A percentile compares a stretch with the other conserved stretches of the same genome.
Conservation (phyloP, 805 yeast genomes). For the Debaryomyces hansenii region DNA sequence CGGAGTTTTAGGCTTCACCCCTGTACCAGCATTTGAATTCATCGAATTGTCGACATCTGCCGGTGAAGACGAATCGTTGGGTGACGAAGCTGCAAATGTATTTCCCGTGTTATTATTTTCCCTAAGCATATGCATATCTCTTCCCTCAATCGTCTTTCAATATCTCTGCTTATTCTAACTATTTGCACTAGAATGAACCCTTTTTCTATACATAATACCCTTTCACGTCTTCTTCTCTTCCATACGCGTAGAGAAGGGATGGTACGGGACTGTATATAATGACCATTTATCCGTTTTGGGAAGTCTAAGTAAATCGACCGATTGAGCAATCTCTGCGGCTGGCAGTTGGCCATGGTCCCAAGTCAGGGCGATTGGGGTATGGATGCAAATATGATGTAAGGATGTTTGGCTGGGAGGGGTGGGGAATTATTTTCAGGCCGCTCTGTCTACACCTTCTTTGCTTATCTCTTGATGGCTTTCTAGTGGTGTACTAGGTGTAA, state of each 20-base stretch:
- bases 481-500: no score
- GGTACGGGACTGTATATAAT: not conserved
- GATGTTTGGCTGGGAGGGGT: no score
- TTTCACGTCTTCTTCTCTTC: not conserved
- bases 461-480: no score
- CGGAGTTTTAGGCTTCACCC: conserved; percentile 28
- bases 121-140: conserved; percentile 22
- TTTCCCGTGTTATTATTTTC: conserved; percentile 20
- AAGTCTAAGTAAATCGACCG: conserved; percentile 6
- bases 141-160: not conserved
- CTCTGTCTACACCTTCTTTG: no score
- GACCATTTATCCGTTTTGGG: conserved; percentile 9
- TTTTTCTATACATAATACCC: no score
- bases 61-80: conserved; percentile 3
- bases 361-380: no score
- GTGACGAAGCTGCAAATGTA: conserved; percentile 14
- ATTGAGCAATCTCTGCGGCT: no score
- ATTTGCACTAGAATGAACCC: no score
- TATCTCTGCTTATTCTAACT: no score
- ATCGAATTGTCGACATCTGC: conserved; percentile 9
- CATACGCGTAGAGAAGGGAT: conserved; percentile 4
- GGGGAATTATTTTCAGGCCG: no score
- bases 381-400: no score
- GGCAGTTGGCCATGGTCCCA: no score
- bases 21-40: not conserved